Percentiles rank a stretch among this genome's conserved stretches.
phyloP scores from a whole-genome alignment of 169 alveolate species.

The Plasmodium relictum region DNA sequence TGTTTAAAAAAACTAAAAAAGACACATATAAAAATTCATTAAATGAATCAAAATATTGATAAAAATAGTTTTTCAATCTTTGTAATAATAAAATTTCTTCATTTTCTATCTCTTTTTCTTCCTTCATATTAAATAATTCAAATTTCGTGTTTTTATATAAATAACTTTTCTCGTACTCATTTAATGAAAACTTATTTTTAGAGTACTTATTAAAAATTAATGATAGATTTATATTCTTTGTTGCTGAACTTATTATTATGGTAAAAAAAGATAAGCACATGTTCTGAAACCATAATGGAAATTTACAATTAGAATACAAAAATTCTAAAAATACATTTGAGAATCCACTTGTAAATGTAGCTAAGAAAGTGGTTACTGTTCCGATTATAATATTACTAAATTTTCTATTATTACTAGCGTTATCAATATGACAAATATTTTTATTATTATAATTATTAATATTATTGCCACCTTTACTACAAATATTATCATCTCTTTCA shows the following conservation, averaged over 20 bases:
- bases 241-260: constrained; percentile 36
- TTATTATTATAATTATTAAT: neutral
- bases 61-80: constrained; percentile 6
- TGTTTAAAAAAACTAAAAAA: constrained; percentile 18
- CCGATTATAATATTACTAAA: constrained; percentile 40
- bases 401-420: neutral
- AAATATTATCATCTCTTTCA: too few relatives aligned
- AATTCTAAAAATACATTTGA: constrained; percentile 59
- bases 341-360: constrained; percentile 57
- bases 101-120: neutral
- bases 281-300: constrained; percentile 58
- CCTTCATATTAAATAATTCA: neutral
- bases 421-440: neutral
- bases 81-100: neutral
- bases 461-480: neutral
- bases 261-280: constrained; percentile 47
- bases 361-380: constrained; percentile 34
- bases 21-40: constrained; percentile 33
- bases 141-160: neutral
- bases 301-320: constrained; percentile 29
- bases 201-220: neutral
- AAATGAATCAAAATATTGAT: constrained; percentile 34
- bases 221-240: constrained; percentile 6
- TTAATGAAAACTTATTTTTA: neutral
- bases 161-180: neutral